Conservation (phyloP, 2,329 filamentous ascomycete genomes). For the Paracamarosporium sp. region DNA sequence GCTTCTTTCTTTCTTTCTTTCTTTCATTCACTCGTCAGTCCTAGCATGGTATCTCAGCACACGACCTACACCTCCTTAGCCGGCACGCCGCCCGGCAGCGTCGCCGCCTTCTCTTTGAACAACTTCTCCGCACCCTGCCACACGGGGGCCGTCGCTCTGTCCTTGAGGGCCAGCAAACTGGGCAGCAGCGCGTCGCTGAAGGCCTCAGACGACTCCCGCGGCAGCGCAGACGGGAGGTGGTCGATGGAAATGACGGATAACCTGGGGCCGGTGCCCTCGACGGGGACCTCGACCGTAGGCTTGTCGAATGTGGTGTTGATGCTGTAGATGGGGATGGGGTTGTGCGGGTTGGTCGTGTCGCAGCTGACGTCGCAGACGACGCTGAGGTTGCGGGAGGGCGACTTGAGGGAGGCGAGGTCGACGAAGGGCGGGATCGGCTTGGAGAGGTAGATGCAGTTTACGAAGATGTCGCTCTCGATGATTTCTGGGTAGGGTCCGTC, state of each 20-base stretch:
- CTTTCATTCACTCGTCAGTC: too few relatives aligned
- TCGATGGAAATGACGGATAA: conserved; percentile 76
- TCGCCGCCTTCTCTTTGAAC: conserved; percentile 81
- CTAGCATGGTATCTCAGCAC: too few relatives aligned
- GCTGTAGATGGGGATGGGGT: conserved; percentile 80
- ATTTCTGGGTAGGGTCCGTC: conserved; percentile 81
- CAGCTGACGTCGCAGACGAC: conserved; percentile 65
- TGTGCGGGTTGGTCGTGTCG: conserved; percentile 76
- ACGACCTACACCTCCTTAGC: conserved; percentile 38
- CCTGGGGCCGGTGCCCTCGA: conserved; percentile 62
- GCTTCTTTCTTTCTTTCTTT: background rate
- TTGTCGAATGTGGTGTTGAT: conserved; percentile 86
- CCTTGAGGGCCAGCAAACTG: conserved; percentile 77
- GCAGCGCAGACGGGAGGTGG: conserved; percentile 67
- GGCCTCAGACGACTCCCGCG: conserved; percentile 84
- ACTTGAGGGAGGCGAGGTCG: conserved; percentile 71
- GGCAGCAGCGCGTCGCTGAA: conserved; percentile 83
- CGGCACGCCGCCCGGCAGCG: conserved; percentile 61
- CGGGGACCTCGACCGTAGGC: conserved; percentile 80
- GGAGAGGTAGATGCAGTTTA: conserved; percentile 75
- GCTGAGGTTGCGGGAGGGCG: conserved; percentile 73
- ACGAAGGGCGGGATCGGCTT: conserved; percentile 83
- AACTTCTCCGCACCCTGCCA: conserved; percentile 86
- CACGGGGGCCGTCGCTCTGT: conserved; percentile 75
- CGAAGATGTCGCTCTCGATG: conserved; percentile 63